phyloP scores from a whole-genome alignment of 768 basidiomycete species.

The Panaeolus cyanescens region DNA sequence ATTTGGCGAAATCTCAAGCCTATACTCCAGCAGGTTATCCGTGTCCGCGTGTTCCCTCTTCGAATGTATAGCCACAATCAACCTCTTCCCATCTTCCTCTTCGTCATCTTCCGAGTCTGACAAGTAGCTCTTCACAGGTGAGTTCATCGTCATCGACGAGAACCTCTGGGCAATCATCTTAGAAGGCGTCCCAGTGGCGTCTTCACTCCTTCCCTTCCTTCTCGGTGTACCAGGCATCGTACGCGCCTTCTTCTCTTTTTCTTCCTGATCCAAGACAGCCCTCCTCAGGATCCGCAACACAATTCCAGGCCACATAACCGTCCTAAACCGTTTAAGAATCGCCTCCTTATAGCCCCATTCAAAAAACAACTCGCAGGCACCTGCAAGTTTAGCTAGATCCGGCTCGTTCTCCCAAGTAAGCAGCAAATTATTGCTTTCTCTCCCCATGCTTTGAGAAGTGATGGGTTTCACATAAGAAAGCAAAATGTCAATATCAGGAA shows the following conservation, averaged over 20 bases:
- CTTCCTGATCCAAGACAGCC: conserved; percentile 53
- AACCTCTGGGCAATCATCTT: conserved; percentile 61
- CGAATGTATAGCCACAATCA: conserved; percentile 69
- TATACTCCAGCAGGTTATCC: conserved; percentile 74
- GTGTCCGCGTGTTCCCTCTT: conserved; percentile 69
- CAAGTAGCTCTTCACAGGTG: conserved; percentile 19
- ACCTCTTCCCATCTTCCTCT: conserved; percentile 36
- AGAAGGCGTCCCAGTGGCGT: conserved; percentile 46
- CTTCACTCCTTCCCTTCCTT: conserved; percentile 18
- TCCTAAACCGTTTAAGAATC: conserved; percentile 83
- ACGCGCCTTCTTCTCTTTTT: conserved; percentile 5
- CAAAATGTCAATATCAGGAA: conserved; percentile 75
- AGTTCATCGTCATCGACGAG: conserved; percentile 40
- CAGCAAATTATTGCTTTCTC: conserved; percentile 33
- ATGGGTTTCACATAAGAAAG: conserved; percentile 79
- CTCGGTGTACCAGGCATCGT: conserved; percentile 38
- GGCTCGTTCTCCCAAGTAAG: conserved; percentile 60
- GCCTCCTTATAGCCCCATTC: conserved; percentile 89
- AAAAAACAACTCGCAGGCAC: conserved; percentile 83
- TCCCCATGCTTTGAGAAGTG: conserved; percentile 64
- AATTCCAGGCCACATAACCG: conserved; percentile 77
- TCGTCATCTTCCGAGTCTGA: conserved; percentile 31
- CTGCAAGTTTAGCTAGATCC: conserved; percentile 70
- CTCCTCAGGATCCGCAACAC: conserved; percentile 74
- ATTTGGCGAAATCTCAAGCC: conserved; percentile 72